Conservation (phyloP, 2,329 filamentous ascomycete species). For the Phaeosphaeriaceae sp. region DNA sequence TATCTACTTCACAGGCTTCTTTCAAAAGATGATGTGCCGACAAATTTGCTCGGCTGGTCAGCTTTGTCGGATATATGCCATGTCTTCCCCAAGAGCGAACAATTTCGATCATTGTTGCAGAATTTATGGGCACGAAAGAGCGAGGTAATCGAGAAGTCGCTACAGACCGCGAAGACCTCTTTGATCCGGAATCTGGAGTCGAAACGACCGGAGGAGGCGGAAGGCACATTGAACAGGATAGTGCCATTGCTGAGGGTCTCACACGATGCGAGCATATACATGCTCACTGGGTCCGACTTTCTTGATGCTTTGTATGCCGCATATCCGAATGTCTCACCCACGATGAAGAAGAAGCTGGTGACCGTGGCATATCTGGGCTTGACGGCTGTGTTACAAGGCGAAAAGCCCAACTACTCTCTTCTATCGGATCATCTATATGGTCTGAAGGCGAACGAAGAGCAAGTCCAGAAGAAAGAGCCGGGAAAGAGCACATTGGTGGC, state of each 20-base stretch:
- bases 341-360: conserved; percentile 71
- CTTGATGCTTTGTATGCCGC: conserved; percentile 75
- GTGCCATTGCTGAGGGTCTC: conserved; percentile 70
- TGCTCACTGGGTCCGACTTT: conserved; percentile 87
- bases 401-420: conserved; percentile 73
- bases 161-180: conserved; percentile 67
- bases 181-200: conserved; percentile 70
- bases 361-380: conserved; percentile 79
- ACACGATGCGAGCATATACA: conserved; percentile 62
- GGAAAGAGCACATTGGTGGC: conserved; percentile 70
- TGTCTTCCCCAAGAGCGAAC: conserved; percentile 69
- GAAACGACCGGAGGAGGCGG: conserved; percentile 63
- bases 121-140: conserved; percentile 62
- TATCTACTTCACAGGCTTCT: conserved; percentile 68
- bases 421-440: conserved; percentile 85
- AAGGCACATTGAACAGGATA: conserved; percentile 63
- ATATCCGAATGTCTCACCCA: conserved; percentile 68
- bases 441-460: conserved; percentile 74
- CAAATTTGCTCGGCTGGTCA: conserved; percentile 65
- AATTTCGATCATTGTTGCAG: conserved; percentile 57
- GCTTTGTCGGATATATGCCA: conserved; percentile 74
- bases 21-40: conserved; percentile 54
- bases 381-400: conserved; percentile 70
- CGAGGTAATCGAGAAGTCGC: conserved; percentile 58
- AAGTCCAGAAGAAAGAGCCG: conserved; percentile 56